Evolutionary conservation across 129 eudicot genomes (phyloP).

Genomic region (Chrysanthemum makinoi): DNA sequence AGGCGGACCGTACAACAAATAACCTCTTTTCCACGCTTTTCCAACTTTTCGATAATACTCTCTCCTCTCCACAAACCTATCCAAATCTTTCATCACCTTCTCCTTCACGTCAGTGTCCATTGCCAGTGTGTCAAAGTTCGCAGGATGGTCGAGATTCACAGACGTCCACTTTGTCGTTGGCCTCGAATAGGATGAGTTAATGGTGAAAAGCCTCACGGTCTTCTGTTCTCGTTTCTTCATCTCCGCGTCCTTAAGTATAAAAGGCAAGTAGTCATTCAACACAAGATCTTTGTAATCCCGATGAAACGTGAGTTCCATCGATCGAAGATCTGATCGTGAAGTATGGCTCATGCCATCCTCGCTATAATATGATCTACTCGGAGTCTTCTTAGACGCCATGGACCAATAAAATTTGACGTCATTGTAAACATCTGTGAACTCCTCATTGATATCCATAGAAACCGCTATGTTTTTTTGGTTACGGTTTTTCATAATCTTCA

Average conservation of each 20-base stretch:
- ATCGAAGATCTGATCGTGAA: background rate
- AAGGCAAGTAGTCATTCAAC: slow-evolving; percentile 45
- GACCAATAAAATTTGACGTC: slow-evolving; percentile 52
- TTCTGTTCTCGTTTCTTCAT: slow-evolving; percentile 30
- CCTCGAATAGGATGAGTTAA: slow-evolving; percentile 31
- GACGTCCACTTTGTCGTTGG: slow-evolving; percentile 12
- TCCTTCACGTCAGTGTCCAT: slow-evolving; percentile 21
- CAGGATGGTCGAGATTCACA: slow-evolving; percentile 24
- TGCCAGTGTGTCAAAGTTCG: slow-evolving; percentile 24
- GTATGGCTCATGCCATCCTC: too few relatives aligned
- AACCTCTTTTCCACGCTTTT: slow-evolving; percentile 42
- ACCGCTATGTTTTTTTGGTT: slow-evolving; percentile 41
- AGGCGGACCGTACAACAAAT: slow-evolving; percentile 29
- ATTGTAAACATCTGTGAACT: slow-evolving; percentile 32
- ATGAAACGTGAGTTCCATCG: slow-evolving; percentile 45
- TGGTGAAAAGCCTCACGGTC: slow-evolving; percentile 40
- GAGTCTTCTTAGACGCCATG: slow-evolving; percentile 18
- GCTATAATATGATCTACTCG: slow-evolving; percentile 12
- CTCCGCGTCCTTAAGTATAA: slow-evolving; percentile 33
- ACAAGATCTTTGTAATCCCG: slow-evolving; percentile 29
- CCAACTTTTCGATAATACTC: slow-evolving; percentile 55
- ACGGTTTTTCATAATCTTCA: slow-evolving; percentile 44
- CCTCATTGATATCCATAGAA: slow-evolving; percentile 49
- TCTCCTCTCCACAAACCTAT: slow-evolving; percentile 34
- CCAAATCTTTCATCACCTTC: slow-evolving; percentile 22